phyloP scores from a whole-genome alignment of 2,329 filamentous ascomycete genomes.

The Fusarium sp. region DNA sequence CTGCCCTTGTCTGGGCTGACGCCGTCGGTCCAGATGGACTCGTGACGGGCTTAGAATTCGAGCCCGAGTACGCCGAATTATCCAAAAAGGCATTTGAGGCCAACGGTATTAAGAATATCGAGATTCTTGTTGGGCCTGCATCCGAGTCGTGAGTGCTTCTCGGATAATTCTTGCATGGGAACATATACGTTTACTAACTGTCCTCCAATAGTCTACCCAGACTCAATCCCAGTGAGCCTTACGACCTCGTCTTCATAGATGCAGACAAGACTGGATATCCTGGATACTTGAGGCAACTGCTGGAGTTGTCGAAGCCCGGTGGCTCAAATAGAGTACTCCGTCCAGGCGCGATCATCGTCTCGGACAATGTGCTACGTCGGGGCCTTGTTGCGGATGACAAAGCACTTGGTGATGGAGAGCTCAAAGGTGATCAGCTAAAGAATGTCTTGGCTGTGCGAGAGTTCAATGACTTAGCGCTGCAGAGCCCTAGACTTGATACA shows the following conservation, averaged over 20 bases:
- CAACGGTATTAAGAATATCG: conserved; percentile 56
- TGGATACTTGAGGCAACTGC: conserved; percentile 58
- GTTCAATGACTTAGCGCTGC: conserved; percentile 51
- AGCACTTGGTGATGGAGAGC: conserved; percentile 20
- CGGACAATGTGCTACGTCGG: conserved; percentile 64
- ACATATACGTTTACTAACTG: background rate
- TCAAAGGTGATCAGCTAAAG: conserved; percentile 29
- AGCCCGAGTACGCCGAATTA: conserved; percentile 55
- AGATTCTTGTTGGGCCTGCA: conserved; percentile 60
- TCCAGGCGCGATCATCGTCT: conserved; percentile 62
- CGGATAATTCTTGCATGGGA: background rate
- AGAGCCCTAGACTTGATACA: conserved; percentile 52
- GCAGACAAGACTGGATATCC: conserved; percentile 65
- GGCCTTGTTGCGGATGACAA: conserved; percentile 59
- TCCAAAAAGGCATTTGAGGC: conserved; percentile 54
- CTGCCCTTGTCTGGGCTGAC: conserved; percentile 60
- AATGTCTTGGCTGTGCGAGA: conserved; percentile 47
- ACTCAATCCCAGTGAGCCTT: conserved; percentile 50
- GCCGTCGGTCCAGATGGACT: conserved; percentile 57
- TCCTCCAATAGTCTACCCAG: conserved; percentile 45
- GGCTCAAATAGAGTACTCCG: conserved; percentile 56
- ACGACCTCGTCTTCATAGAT: conserved; percentile 66
- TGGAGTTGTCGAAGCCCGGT: conserved; percentile 56
- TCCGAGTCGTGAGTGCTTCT: conserved; percentile 55
- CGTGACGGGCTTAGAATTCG: conserved; percentile 60